These are phyloP conservation scores for Platismatia glauca DNA, from an alignment of 495 filamentous ascomycete genomes.

Conservation along the genomic window DNA sequence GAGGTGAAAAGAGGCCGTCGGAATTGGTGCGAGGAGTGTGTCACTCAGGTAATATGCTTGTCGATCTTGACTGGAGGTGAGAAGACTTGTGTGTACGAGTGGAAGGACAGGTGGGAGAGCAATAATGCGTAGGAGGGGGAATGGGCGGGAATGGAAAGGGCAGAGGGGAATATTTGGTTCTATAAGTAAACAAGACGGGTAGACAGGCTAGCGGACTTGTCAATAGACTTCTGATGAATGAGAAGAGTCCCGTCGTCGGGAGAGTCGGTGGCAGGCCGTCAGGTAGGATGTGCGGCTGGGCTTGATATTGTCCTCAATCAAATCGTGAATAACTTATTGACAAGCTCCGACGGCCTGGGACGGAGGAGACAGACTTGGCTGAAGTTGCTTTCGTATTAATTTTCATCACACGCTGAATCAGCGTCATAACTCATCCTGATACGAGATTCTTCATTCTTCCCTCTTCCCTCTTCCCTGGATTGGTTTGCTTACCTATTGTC, in stretches of 20 bases:
- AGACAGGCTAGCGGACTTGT: not conserved
- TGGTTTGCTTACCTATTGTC: not conserved
- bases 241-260: too few species aligned
- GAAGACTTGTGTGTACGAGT: not conserved
- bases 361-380: not conserved
- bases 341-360: not conserved
- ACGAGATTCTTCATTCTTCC: too few species aligned
- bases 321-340: not conserved
- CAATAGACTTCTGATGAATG: not conserved
- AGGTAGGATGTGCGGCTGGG: not conserved
- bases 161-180: not conserved
- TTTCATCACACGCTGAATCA: not conserved
- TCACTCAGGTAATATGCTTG: not conserved
- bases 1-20: not conserved
- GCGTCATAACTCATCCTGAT: too few species aligned
- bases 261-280: too few species aligned
- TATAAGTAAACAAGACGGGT: slow-evolving; percentile 1
- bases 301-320: slow-evolving; percentile 3
- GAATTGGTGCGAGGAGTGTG: not conserved
- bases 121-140: not conserved
- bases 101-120: not conserved
- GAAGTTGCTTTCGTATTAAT: not conserved
- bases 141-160: not conserved
- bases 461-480: too few species aligned
- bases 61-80: not conserved